phyloP scores from a whole-genome alignment of 2,329 filamentous ascomycete species.

The Ceratocystis albifundus region DNA sequence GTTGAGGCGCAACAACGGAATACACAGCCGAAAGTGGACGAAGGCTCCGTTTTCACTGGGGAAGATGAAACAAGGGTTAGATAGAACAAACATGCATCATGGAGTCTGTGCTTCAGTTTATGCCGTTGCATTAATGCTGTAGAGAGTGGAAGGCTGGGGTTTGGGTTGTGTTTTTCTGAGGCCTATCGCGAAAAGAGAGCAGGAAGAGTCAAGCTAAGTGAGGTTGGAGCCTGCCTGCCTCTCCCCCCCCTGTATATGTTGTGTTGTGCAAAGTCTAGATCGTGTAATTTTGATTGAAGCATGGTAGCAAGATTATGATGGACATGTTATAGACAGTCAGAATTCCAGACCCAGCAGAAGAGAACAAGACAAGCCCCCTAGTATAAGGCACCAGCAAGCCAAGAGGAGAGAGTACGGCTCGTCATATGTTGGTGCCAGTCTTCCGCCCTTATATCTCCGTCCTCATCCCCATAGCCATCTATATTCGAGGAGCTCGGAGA shows the following conservation, averaged over 20 bases:
- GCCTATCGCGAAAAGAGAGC: background rate
- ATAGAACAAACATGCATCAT: background rate
- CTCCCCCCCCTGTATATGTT: no score
- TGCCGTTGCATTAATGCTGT: background rate
- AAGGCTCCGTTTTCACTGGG: background rate
- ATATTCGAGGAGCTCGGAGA: no score
- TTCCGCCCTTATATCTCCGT: no score
- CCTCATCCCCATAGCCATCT: no score
- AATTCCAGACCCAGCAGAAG: background rate
- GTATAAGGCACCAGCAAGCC: no score
- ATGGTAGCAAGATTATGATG: background rate
- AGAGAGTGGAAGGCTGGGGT: background rate
- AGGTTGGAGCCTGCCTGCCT: background rate
- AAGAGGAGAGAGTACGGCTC: no score
- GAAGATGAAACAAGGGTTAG: background rate
- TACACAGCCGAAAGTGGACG: background rate
- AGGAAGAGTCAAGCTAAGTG: background rate
- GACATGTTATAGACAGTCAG: background rate
- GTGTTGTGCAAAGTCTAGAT: background rate
- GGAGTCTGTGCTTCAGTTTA: background rate
- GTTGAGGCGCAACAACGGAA: background rate
- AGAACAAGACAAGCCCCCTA: background rate
- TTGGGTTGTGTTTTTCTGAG: background rate
- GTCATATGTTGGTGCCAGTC: no score
- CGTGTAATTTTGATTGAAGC: background rate